Evolutionary conservation across 768 basidiomycete species (phyloP).

Genomic region (Lyophyllum decastes): DNA sequence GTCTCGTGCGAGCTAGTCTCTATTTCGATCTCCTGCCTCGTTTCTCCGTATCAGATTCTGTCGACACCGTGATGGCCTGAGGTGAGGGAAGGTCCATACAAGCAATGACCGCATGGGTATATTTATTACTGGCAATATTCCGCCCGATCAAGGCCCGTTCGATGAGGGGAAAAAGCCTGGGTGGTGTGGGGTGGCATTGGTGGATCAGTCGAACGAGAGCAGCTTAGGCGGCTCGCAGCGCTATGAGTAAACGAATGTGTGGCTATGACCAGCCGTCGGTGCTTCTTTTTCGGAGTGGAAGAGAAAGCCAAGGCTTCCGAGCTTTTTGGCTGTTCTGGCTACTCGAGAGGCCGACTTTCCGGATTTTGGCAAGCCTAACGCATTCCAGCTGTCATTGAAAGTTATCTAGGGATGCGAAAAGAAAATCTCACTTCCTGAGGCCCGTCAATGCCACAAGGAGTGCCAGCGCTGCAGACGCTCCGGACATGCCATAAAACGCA

Average conservation of each 20-base stretch:
- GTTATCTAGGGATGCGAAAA: conserved; percentile 6
- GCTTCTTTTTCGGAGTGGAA: conserved; percentile 44
- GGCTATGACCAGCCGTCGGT: conserved; percentile 43
- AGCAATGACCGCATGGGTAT: conserved; percentile 4
- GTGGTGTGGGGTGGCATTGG: neutral
- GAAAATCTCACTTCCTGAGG: conserved; percentile 52
- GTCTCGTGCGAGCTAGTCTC: neutral
- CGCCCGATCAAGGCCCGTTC: conserved; percentile 10
- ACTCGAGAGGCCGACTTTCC: conserved; percentile 47
- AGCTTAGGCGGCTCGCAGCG: conserved; percentile 6
- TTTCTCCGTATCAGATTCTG: conserved; percentile 4
- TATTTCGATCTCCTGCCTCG: neutral
- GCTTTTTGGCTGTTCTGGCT: conserved; percentile 27
- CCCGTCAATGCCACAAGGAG: conserved; percentile 65
- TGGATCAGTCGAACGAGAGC: neutral
- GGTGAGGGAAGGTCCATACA: neutral
- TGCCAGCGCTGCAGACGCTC: conserved; percentile 57
- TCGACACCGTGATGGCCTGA: neutral
- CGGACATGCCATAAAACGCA: conserved; percentile 72
- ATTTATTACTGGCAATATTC: conserved; percentile 2
- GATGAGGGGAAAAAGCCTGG: conserved; percentile 5
- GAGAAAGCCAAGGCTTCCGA: conserved; percentile 43
- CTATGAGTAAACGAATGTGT: conserved; percentile 1
- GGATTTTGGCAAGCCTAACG: conserved; percentile 44
- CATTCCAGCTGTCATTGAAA: conserved; percentile 4